phyloP scores from a whole-genome alignment of 2,329 filamentous ascomycete genomes.

The Emmonsiellopsis sp. region DNA sequence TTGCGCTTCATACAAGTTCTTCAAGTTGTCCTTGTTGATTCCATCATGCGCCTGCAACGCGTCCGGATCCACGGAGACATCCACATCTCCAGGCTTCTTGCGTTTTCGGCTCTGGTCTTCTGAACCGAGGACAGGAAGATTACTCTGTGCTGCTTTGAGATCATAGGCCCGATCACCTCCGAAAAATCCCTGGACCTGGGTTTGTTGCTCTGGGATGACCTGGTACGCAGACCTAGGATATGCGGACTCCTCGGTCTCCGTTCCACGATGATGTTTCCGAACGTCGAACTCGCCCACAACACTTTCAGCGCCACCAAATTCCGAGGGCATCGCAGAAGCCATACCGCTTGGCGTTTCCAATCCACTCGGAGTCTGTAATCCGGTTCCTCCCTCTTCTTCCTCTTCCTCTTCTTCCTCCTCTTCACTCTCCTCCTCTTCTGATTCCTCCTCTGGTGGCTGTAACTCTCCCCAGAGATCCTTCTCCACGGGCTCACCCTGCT shows the following conservation, averaged over 20 bases:
- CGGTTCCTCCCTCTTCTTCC: constrained; percentile 51
- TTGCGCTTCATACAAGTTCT: constrained; percentile 66
- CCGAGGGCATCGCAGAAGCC: constrained; percentile 69
- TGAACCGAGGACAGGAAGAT: constrained; percentile 65
- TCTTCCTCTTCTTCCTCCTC: constrained; percentile 63
- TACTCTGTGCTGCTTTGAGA: constrained; percentile 52
- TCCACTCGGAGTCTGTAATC: constrained; percentile 64
- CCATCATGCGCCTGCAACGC: constrained; percentile 63
- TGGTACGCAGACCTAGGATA: constrained; percentile 74
- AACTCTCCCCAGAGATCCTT: constrained; percentile 87
- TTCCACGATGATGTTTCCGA: constrained; percentile 74
- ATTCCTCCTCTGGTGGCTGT: constrained; percentile 67
- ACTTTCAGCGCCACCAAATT: constrained; percentile 65
- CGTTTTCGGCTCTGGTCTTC: constrained; percentile 71
- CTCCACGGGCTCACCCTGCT: constrained; percentile 71
- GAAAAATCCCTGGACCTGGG: constrained; percentile 85
- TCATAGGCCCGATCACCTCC: constrained; percentile 92
- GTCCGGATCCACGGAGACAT: constrained; percentile 84
- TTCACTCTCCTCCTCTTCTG: constrained; percentile 57
- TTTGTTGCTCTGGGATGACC: constrained; percentile 79
- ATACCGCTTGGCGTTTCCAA: constrained; percentile 74
- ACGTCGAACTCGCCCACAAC: constrained; percentile 83
- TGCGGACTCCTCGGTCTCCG: constrained; percentile 73
- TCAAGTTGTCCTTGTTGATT: constrained; percentile 75
- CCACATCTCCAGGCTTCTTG: constrained; percentile 94